Evolutionary conservation across 2,329 filamentous ascomycete genomes (phyloP).

Genomic region (Fusarium sp.): DNA sequence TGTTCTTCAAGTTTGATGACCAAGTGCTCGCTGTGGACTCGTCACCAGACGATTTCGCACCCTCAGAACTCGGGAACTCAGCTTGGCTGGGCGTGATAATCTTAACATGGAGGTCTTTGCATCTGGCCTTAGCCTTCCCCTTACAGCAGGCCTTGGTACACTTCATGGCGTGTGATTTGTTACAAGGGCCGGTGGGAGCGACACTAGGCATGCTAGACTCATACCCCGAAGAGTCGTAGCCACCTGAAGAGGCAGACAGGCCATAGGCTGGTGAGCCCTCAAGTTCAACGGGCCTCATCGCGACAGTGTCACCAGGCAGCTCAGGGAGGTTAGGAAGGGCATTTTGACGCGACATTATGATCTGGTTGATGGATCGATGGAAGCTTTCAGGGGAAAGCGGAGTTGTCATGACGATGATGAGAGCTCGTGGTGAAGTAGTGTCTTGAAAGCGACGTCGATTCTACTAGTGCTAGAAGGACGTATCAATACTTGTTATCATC

Average conservation of each 20-base stretch:
- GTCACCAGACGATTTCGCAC: background rate
- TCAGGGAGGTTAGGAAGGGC: background rate
- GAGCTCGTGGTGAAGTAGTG: background rate
- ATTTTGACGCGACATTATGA: background rate
- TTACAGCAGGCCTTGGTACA: slow-evolving; percentile 6
- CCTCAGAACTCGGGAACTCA: background rate
- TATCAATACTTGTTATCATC: background rate
- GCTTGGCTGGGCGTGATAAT: slow-evolving; percentile 7
- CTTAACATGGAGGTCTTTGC: slow-evolving; percentile 2
- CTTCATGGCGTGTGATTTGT: background rate
- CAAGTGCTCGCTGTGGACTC: background rate
- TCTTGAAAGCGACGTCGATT: background rate
- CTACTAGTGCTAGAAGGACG: background rate
- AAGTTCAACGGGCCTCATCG: background rate
- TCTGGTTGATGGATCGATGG: slow-evolving; percentile 6
- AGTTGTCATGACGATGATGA: background rate
- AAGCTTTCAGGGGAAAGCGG: slow-evolving; percentile 21
- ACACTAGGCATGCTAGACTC: background rate
- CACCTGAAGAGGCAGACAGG: slow-evolving; percentile 5
- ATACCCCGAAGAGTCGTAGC: background rate
- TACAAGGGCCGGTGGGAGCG: background rate
- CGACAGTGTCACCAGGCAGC: background rate
- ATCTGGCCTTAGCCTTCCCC: background rate
- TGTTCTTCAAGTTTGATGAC: slow-evolving; percentile 11
- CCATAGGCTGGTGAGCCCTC: background rate